Evolutionary conservation across 768 basidiomycete genomes (phyloP).

Genomic region (Paxillus ammoniavirescens): DNA sequence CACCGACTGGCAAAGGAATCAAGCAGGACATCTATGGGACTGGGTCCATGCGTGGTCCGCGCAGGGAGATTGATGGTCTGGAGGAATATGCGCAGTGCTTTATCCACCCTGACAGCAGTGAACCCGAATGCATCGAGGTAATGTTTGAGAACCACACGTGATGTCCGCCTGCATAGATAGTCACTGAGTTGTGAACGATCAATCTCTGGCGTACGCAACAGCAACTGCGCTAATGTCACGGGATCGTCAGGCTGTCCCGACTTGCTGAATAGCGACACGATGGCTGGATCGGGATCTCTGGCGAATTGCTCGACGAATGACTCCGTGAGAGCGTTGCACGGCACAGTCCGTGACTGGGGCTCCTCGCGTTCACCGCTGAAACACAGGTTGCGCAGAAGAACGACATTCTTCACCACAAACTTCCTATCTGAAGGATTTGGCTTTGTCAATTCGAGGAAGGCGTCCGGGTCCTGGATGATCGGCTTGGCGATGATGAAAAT

Average conservation of each 20-base stretch:
- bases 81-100: conserved; percentile 86
- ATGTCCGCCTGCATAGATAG: conserved; percentile 73
- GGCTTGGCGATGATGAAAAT: conserved; percentile 93
- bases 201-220: conserved; percentile 82
- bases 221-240: conserved; percentile 67
- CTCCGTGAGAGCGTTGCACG: conserved; percentile 62
- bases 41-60: conserved; percentile 31
- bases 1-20: conserved; percentile 85
- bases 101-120: conserved; percentile 78
- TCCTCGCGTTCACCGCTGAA: conserved; percentile 72
- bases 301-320: conserved; percentile 79
- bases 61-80: conserved; percentile 72
- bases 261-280: conserved; percentile 65
- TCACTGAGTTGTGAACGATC: conserved; percentile 82
- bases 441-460: conserved; percentile 54
- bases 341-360: conserved; percentile 43
- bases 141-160: conserved; percentile 73
- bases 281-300: conserved; percentile 77
- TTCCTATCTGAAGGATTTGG: conserved; percentile 63
- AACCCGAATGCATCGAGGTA: conserved; percentile 91
- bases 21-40: conserved; percentile 57
- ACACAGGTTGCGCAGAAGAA: conserved; percentile 67
- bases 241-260: conserved; percentile 62
- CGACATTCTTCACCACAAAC: conserved; percentile 88
- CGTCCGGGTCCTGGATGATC: conserved; percentile 65